Evolutionary conservation across 2,329 filamentous ascomycete species (phyloP), one percentile per base, ranked within the genome.

Genomic region (Ceratocystis harringtonii): DNA sequence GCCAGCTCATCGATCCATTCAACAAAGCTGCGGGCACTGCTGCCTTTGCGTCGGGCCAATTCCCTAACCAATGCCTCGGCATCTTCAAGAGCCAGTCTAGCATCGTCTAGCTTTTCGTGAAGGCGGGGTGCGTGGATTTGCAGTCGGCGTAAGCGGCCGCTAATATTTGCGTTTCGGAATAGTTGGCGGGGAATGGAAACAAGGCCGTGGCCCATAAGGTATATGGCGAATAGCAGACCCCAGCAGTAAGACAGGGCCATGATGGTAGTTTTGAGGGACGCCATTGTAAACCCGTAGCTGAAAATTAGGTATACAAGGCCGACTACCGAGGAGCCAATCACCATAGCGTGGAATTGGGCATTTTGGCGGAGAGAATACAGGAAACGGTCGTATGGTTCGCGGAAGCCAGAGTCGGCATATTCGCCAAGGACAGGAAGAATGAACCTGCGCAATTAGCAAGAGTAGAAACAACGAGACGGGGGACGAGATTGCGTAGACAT

Each of bases 1-100:
- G 84, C 86, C 41, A 99, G 78, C 72, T 99, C 94, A 70, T 97
- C 92, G 69, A 99, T 95, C 94, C 94, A 99, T 70, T 96, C 92
- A 70, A 86, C 84, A 71, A 92, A 94, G 52, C 88, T 82, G 65
- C 79, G 78, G 4, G 89, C 86, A 28, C 85, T 89, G 17, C 88
- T 90, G 2, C 58, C 52, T 77, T 96, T 96, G 70, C 91, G 84
- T 69, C 86, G 84, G 69, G 86, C 84, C 50, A 99, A 79, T 73
- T 94, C 89, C 22, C 81, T 76, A 2, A 97, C 87, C 72, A 95
- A 90, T 2, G 82, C 79, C 73, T 96, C 92, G 17, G 96, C 78
- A 67, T 90, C 85, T 70, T 95, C 90, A 19, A 97, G 77, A 66
- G 85, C 86, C 60, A 88, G 81, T 67, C 90, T 83, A 0, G 94